Evolutionary conservation across 169 alveolate species (phyloP).

Genomic region (Cryptosporidium parvum): DNA sequence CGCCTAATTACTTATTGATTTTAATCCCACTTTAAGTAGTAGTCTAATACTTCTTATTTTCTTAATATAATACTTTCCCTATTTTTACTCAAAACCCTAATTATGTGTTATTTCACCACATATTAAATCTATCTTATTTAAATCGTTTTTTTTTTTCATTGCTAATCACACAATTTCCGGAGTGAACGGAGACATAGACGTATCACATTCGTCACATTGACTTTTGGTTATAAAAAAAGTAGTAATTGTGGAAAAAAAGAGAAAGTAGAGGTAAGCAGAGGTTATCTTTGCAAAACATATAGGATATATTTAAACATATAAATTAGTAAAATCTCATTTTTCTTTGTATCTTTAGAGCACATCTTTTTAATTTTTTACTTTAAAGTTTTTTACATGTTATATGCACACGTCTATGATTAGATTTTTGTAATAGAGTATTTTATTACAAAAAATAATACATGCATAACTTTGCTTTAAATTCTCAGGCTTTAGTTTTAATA

Average conservation of each 20-base stretch:
- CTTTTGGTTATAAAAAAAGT: neutral
- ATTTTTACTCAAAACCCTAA: neutral
- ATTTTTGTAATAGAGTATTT: neutral
- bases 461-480: neutral
- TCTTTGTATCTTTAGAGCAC: neutral
- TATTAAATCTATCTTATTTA: conserved; percentile 2
- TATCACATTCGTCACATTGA: conserved; percentile 2
- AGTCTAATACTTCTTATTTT: neutral
- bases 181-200: conserved; percentile 3
- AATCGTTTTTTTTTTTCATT: neutral
- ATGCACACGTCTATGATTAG: neutral
- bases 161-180: conserved; percentile 18
- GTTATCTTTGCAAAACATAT: neutral
- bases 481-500: neutral
- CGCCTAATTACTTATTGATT: neutral
- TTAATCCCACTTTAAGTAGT: neutral
- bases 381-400: neutral
- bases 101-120: neutral
- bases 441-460: no score
- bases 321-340: neutral
- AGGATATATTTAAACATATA: neutral
- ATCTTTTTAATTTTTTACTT: neutral
- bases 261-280: neutral
- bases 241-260: neutral
- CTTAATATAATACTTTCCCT: neutral